Evolutionary conservation across 257 asterid genomes (phyloP).

Genomic region (Echium plantagineum): DNA sequence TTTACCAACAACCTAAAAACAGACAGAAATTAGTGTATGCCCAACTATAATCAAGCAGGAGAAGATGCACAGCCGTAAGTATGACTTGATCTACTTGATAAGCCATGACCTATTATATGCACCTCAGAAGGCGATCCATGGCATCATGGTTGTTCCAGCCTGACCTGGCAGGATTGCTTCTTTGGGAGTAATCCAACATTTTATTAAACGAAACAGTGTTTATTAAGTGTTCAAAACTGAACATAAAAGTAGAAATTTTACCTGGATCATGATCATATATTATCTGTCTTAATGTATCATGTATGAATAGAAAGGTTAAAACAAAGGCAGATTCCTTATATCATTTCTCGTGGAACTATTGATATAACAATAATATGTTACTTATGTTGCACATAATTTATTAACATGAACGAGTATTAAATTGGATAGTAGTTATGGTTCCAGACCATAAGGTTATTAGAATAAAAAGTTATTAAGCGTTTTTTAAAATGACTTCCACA

Average conservation of each 20-base stretch:
- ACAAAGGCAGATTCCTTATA: not conserved
- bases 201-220: not conserved
- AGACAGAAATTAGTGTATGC: not conserved
- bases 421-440: not conserved
- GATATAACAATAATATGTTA: not conserved
- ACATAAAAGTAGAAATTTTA: not conserved
- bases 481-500: constrained; percentile 13
- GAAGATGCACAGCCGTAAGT: not conserved
- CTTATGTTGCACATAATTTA: not conserved
- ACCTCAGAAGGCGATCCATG: not conserved
- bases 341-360: too few relatives aligned
- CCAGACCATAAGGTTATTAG: not conserved
- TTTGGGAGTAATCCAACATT: not conserved
- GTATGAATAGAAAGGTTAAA: not conserved
- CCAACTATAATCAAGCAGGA: not conserved
- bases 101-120: too few relatives aligned
- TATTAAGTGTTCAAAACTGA: not conserved
- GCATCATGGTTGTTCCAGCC: not conserved
- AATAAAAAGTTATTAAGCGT: not conserved
- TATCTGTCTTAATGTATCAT: not conserved
- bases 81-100: too few relatives aligned
- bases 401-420: not conserved
- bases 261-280: not conserved
- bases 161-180: not conserved
- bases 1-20: constrained; percentile 40